Base-by-base conservation (phyloP, 805 yeast species). In the Wickerhamomyces rabaulensis region DNA sequence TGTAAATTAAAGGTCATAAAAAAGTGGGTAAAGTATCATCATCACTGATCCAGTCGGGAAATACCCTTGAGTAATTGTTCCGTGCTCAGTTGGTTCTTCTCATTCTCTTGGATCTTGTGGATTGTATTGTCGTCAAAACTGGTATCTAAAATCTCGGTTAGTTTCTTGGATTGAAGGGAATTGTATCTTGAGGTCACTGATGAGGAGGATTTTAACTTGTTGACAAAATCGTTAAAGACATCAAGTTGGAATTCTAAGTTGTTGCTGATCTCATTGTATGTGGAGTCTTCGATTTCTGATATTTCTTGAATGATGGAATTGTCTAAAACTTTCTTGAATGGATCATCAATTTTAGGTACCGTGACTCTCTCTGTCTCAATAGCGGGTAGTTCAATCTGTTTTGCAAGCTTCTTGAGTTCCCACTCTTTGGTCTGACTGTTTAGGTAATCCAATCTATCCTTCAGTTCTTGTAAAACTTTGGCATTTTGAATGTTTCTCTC, bases 401-500 rank as follows among this genome's bases (percentile, higher is more conserved):
- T 43, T 3, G 49, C 22, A 40, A 52, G 46, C 16, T 42, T 46
- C 10, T 49, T 54, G 45, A 19, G 6, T 19, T 63, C 64, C 84
- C 87, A 80, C 33, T 67, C 67, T 9, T 54, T 60, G 48, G 73
- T 75, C 47, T 82, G 84, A 25, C 60, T 56, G 37, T 66, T 63
- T 43, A 84, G 62, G 20, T 66, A 65, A 10, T 58, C 55, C 43
- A 82, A 62, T 51, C 78, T 73, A 26, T 64, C 57, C 31, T 70
- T 67, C 53, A 76, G 77, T 33, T 73, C 63, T 27, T 70, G 67
- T 17, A 82, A 62, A 43, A 76, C 78, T 39, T 69, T 66, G 33
- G 56, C 49, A 56, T 84, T 84, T 35, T 75, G 67, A 9, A 66
- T 62, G 55, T 86, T 86, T 41, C 78, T 71, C n/a, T 78, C 76